Conservation (phyloP, 2,329 filamentous ascomycete genomes). For the Biscogniauxia sp. region DNA sequence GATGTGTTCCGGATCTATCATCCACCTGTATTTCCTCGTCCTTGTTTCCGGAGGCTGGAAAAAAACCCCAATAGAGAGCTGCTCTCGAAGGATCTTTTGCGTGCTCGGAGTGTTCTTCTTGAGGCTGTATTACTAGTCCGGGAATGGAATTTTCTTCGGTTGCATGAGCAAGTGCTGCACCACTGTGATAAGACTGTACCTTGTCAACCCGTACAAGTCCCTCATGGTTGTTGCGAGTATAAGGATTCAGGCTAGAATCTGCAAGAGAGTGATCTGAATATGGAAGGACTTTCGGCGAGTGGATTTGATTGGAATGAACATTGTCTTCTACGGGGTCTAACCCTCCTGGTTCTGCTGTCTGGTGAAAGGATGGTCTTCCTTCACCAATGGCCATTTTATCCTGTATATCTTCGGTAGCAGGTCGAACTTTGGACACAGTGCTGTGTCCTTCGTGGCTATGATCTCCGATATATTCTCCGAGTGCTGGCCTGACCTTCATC, state of each 20-base stretch:
- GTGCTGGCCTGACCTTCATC: constrained; percentile 20
- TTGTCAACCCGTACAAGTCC: constrained; percentile 20
- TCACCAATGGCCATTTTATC: constrained; percentile 8
- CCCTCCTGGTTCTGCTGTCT: not conserved
- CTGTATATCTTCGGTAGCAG: constrained; percentile 3
- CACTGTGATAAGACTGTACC: constrained; percentile 17
- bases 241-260: constrained; percentile 1
- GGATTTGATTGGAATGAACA: constrained; percentile 10
- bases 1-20: not conserved
- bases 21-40: not conserved
- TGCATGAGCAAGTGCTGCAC: constrained; percentile 1
- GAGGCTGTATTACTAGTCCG: not conserved
- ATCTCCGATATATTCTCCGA: constrained; percentile 3
- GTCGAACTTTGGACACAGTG: constrained; percentile 16
- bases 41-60: constrained; percentile 18
- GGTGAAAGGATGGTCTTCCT: not conserved
- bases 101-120: not conserved
- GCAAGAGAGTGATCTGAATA: constrained; percentile 7
- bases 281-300: constrained; percentile 20
- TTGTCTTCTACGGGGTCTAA: constrained; percentile 11
- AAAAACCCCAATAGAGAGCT: constrained; percentile 27
- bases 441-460: constrained; percentile 12
- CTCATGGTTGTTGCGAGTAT: constrained; percentile 12
- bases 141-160: constrained; percentile 10
- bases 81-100: constrained; percentile 11